Conservation (phyloP, 2,329 filamentous ascomycete genomes). For the Xylariaceae sp. region DNA sequence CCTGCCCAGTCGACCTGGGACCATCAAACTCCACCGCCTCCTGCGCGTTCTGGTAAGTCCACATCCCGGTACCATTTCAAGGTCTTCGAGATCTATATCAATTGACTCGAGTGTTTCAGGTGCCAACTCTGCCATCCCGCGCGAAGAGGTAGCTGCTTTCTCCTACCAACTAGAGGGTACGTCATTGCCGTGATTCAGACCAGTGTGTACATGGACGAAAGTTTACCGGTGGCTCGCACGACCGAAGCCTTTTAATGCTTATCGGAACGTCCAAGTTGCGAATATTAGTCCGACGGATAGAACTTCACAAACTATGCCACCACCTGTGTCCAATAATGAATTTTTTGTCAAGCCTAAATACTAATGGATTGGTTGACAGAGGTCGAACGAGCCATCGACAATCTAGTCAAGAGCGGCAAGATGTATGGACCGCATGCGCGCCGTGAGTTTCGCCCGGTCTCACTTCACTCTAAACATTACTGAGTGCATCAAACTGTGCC, state of each 20-base stretch:
- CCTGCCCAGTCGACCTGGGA: slow-evolving; percentile 71
- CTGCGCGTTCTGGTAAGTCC: slow-evolving; percentile 68
- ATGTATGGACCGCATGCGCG: slow-evolving; percentile 74
- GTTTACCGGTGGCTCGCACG: slow-evolving; percentile 9
- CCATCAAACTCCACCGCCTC: slow-evolving; percentile 67
- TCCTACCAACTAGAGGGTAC: slow-evolving; percentile 87
- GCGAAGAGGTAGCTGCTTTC: slow-evolving; percentile 78
- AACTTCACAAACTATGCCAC: not conserved
- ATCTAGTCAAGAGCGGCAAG: slow-evolving; percentile 95
- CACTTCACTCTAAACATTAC: slow-evolving; percentile 41
- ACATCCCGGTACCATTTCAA: not conserved
- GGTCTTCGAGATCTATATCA: slow-evolving; percentile 11
- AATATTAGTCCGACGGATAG: not conserved
- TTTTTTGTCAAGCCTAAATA: slow-evolving; percentile 3
- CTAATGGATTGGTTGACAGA: slow-evolving; percentile 58
- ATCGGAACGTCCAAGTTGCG: not conserved
- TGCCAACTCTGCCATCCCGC: slow-evolving; percentile 72
- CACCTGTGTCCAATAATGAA: not conserved
- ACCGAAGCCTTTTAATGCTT: slow-evolving; percentile 2
- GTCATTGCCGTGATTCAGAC: slow-evolving; percentile 40
- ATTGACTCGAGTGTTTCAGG: slow-evolving; percentile 49
- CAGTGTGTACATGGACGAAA: slow-evolving; percentile 1
- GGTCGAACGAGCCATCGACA: slow-evolving; percentile 94
- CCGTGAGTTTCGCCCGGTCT: slow-evolving; percentile 76
- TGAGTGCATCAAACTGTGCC: slow-evolving; percentile 16